Evolutionary conservation across 306 rosid species (phyloP), one percentile per base, ranked within the genome.

Genomic region (Betula pendula): DNA sequence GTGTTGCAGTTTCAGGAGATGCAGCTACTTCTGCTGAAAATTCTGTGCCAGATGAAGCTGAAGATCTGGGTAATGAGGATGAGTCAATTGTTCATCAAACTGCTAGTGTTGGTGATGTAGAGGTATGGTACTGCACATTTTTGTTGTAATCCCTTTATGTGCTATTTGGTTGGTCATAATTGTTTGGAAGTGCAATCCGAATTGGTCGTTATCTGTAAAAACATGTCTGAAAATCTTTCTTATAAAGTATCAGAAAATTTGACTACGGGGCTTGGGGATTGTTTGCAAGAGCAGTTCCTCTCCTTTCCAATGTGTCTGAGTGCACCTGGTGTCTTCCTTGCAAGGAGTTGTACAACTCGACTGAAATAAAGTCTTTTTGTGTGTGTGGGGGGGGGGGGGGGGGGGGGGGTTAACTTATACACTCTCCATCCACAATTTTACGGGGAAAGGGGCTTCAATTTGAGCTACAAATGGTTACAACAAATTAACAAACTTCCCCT

Each of bases 31-130:
- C 93, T 75, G 82, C 93, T 75, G 96, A 84, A 58, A 77, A 80
- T 74, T 56, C 97, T 74, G 97, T 75, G 58, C 84, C 74, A 76
- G 98, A 91, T 31, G 98, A 96, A 69, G 75, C 92, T 62, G 99
- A 92, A 71, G 98, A 92, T 17, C 77, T 70, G 31, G 96, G 93
- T 77, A 89, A 85, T 86, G 99, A 92, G 75, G 99, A 96, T 81
- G 99, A 96, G 85, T 90, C 98, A 74, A 80, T 87, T 25, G 98
- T 96, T 85, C 99, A 96, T 86, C 92, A 85, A 3, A 91, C 98
- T 79, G 98, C 99, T 77, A 96, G 99, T 81, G 91, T 89, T 86
- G 99, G 99, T 81, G 99, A 96, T 77, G 85, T 96, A 24, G 98
- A 89, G 97, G 98, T 91, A 87, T 71, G 48, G 2, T 50, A 44